These are phyloP conservation scores for Astrephomene gubernaculifera DNA, from an alignment of 139 green algal species.

Conservation along the genomic window DNA sequence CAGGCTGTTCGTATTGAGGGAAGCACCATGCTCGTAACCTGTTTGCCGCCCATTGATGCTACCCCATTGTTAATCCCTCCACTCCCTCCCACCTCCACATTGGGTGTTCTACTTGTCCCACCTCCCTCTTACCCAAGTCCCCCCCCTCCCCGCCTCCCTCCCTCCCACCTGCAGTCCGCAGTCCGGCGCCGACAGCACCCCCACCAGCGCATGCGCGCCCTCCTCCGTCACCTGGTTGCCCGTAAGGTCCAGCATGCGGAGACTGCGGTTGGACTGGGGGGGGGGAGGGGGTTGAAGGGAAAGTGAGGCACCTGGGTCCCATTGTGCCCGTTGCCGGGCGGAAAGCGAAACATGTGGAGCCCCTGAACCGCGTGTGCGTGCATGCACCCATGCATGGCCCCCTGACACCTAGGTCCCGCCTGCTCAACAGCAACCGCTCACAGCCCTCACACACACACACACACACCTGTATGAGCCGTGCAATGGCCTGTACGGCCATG, in stretches of 20 bases:
- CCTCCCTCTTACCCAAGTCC: neutral
- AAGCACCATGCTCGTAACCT: too few species aligned
- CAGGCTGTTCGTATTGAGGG: too few species aligned
- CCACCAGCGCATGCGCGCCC: constrained; percentile 43
- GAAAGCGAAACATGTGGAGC: too few species aligned
- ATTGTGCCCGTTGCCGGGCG: too few species aligned
- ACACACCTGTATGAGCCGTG: constrained; percentile 53
- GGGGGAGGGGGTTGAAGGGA: neutral
- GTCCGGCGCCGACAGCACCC: constrained; percentile 22
- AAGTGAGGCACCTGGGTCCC: too few species aligned
- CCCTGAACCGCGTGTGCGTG: neutral
- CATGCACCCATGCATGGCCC: neutral
- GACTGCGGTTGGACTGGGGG: constrained; percentile 34
- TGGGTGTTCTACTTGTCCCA: too few species aligned
- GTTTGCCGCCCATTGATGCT: too few species aligned
- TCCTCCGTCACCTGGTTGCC: constrained; percentile 58
- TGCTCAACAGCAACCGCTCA: neutral
- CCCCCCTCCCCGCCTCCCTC: neutral
- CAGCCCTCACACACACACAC: neutral
- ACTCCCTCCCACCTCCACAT: neutral
- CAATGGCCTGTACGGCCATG: constrained; percentile 49
- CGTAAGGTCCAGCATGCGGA: constrained; percentile 57
- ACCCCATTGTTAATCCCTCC: neutral
- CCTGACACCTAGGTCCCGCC: neutral
- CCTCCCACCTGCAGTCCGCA: constrained; percentile 45